Base-by-base conservation (phyloP, 2,329 filamentous ascomycete species). In the Nemania abortiva region DNA sequence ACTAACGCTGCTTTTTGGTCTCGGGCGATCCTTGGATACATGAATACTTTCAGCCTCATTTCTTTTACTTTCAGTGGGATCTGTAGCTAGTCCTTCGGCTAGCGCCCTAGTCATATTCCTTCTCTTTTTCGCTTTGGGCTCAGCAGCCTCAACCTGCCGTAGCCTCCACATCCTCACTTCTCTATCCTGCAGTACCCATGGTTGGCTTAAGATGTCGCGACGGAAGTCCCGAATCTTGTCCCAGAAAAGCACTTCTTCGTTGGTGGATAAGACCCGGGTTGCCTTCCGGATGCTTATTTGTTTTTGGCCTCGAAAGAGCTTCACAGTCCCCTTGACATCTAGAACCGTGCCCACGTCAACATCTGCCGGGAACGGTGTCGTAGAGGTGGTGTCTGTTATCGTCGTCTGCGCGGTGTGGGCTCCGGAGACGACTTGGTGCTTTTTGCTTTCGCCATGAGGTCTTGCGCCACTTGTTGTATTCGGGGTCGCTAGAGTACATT, bases 191-290 rank as follows among this genome's bases (percentile, higher is more conserved):
- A 91, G 73, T n/a, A 84, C 75, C 90, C 90, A 91, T 0, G 87
- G 85, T 65, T 77, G 79, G 2, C 78, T 77, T 15, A 91, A 80
- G 6, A 89, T 81, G 3, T 87, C 82, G 39, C 74, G 75, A 42
- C 83, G 82, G 74, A 91, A 90, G 34, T 77, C 78, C 20, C 77
- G 71, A 53, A 84, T 81, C 78, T 88, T 88, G 73, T 85, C 82
- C 89, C 89, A 91, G 9, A 90, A 86, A 7, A 75, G 77, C 3
- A 90, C 81, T 76, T 92, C 90, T 39, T 86, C 82, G 54, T 84
- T 83, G 0, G 89, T 91, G 53, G 84, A 83, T 27, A 75, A 77
- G 3, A 91, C 65, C 0, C 81, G 72, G n/a, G 77, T 74, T 65
- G 88, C 78, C 73, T 85, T 88, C 54, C 85, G 81, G 24, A 89